Conservation (phyloP, 2,329 filamentous ascomycete genomes). For the Aspergillus piperis region DNA sequence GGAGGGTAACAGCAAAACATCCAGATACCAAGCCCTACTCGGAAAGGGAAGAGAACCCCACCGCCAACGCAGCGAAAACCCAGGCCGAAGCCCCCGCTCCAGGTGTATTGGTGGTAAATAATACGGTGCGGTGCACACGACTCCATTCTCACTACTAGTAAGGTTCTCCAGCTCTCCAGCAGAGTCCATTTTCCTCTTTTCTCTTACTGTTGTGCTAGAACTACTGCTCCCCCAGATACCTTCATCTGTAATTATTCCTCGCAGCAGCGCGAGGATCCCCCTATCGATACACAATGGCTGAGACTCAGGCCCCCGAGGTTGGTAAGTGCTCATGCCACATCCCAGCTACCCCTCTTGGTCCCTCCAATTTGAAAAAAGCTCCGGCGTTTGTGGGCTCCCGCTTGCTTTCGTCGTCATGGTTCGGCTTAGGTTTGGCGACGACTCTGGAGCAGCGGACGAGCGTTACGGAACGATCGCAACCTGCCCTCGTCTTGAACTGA, state of each 20-base stretch:
- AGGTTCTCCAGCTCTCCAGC: constrained; percentile 19
- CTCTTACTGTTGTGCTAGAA: constrained; percentile 22
- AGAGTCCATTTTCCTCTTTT: constrained; percentile 24
- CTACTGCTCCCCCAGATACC: constrained; percentile 19
- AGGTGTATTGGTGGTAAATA: constrained; percentile 21
- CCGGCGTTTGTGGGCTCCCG: constrained; percentile 36
- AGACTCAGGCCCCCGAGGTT: constrained; percentile 42
- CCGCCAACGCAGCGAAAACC: not conserved
- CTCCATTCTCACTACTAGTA: constrained; percentile 18
- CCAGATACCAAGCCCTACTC: constrained; percentile 21
- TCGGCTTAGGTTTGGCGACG: constrained; percentile 5
- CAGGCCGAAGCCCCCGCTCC: constrained; percentile 27
- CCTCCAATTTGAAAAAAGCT: constrained; percentile 32
- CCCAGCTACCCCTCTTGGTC: constrained; percentile 22
- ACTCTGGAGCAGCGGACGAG: constrained; percentile 2
- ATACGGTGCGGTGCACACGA: constrained; percentile 29
- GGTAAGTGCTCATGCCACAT: constrained; percentile 35
- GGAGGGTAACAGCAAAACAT: constrained; percentile 13
- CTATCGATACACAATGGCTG: constrained; percentile 40
- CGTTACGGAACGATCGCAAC: not conserved
- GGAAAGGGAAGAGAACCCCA: constrained; percentile 3
- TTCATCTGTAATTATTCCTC: constrained; percentile 20
- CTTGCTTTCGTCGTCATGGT: constrained; percentile 27
- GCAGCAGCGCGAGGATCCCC: constrained; percentile 26
- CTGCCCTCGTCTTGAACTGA: not conserved